Evolutionary conservation across 805 yeast species (phyloP), one percentile per base, ranked within the genome.

Genomic region (Ogataea dorogensis): DNA sequence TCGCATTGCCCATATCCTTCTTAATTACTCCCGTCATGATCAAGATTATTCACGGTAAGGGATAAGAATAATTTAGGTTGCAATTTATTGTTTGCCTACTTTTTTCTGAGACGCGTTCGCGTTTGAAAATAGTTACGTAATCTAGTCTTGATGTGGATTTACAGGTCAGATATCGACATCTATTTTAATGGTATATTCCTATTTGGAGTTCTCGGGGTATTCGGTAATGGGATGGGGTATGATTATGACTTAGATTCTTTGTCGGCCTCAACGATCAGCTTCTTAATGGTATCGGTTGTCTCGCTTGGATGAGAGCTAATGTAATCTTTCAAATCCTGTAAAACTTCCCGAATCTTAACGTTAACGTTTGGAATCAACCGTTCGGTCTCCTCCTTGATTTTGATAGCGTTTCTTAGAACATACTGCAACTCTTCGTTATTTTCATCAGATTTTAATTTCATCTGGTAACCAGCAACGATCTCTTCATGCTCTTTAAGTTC

Each of bases 401-500:
- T 44, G n/a, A 46, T 31, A 10, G 55, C 41, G 23, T 46, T 54
- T 39, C 50, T 58, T 23, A 55, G 34, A 3, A 48, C 38, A 43
- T 58, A 58, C 21, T 40, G 40, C 1, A 46, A 28, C 10, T 59
- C 58, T 27, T 59, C 64, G 21, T 46, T 44, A 3, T 33, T 37
- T 19, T 46, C 42, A 4, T 43, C 51, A 4, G 40, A 7, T 2
- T 29, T 43, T 14, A 49, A 17, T 24, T 45, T 35, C n/a, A 35
- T 15, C 13, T 43, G 36, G 5, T 43, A 31, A 9, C 18, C 32
- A 2, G 32, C 24, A 6, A 46, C 39, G 7, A 42, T 42, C 10
- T 42, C 39, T n/a, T 47, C 38, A 18, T 44, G 46, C 37, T 63
- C 53, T 12, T 56, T 57, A 15, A 74, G 65, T 51, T 86, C 95